phyloP scores from a whole-genome alignment of 2,329 filamentous ascomycete species.

The Tolypocladium tropicale region DNA sequence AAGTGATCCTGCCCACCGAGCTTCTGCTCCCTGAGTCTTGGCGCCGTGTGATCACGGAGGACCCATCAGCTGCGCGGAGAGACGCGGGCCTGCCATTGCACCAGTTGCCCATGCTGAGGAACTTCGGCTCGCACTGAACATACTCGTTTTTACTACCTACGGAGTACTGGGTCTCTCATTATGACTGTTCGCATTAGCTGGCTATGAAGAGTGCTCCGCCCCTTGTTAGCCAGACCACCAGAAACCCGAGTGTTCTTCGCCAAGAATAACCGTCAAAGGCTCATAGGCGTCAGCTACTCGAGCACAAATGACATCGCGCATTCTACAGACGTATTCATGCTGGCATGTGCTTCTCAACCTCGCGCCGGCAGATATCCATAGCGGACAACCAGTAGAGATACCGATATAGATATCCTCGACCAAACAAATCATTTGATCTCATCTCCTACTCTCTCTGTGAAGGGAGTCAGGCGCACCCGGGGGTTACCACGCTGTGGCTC shows the following conservation, averaged over 20 bases:
- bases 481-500: slow-evolving; percentile 26
- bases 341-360: neutral
- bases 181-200: neutral
- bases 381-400: neutral
- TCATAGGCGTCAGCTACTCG: neutral
- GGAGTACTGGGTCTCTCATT: neutral
- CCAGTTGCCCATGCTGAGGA: neutral
- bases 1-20: no score
- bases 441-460: neutral
- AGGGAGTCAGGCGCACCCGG: slow-evolving; percentile 11
- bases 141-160: no score
- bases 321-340: neutral
- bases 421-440: neutral
- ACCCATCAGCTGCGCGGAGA: no score
- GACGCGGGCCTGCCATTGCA: no score
- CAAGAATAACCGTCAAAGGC: neutral
- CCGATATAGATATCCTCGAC: neutral
- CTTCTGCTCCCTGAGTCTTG: no score
- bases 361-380: neutral
- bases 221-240: neutral
- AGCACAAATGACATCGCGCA: neutral
- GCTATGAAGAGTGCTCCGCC: neutral
- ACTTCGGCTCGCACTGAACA: neutral
- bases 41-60: no score
- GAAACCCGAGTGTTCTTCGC: neutral